Evolutionary conservation across 140 eudicot genomes (phyloP).

Genomic region (Anethum foeniculum): DNA sequence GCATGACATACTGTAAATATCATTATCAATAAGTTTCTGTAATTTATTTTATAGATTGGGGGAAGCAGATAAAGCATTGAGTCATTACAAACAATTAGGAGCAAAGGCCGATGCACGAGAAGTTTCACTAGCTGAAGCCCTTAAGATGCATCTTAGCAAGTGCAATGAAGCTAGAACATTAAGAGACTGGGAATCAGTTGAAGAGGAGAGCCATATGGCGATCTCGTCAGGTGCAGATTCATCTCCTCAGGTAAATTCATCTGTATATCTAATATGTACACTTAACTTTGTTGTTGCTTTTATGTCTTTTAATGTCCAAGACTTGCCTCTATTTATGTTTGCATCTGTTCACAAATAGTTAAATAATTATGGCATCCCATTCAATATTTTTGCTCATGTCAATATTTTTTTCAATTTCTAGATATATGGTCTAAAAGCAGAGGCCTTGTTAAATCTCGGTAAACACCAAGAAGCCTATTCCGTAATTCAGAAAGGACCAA

Average conservation of each 20-base stretch:
- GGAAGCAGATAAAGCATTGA: conserved; percentile 57
- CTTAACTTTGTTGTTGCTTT: neutral
- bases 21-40: neutral
- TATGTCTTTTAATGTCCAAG: neutral
- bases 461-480: conserved; percentile 69
- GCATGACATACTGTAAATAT: neutral
- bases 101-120: conserved; percentile 33
- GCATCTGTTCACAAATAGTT: neutral
- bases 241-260: conserved; percentile 46
- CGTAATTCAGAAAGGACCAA: conserved; percentile 36
- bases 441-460: conserved; percentile 59
- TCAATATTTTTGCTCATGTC: neutral
- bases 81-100: conserved; percentile 65
- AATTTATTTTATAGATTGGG: conserved; percentile 47
- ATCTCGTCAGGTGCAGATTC: conserved; percentile 62
- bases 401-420: conserved; percentile 11
- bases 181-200: conserved; percentile 43
- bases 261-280: neutral
- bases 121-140: conserved; percentile 41
- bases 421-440: conserved; percentile 68
- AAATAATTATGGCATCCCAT: neutral
- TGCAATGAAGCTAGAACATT: conserved; percentile 36
- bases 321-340: neutral
- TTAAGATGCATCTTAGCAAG: conserved; percentile 29
- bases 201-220: conserved; percentile 42